Base-by-base conservation (phyloP, 768 basidiomycete species). In the Lentinus brumalis region DNA sequence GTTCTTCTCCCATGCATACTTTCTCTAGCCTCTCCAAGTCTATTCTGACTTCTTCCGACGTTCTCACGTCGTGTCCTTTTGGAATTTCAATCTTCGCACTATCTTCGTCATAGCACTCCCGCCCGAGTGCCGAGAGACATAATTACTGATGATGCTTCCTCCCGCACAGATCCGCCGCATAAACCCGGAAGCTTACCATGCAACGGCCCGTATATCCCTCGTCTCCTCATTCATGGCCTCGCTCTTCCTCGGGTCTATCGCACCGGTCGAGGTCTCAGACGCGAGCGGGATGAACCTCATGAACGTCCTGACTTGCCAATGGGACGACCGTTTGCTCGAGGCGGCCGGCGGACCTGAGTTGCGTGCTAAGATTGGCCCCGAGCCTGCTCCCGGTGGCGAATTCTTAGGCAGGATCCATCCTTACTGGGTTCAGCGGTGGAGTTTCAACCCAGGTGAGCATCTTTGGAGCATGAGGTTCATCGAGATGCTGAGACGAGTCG, bases 211-310 rank as follows among this genome's bases (percentile, higher is more conserved):
- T 40, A 86, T 96, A 44, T 91, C 89, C 8, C 80, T 96, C 35
- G 87, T 94, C 8, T 92, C 90, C 12, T 92, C 89, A 16, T 94
- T 92, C 76, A 77, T 94, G 60, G 82, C 91, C 4, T 93, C 92
- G 0, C 72, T 96, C n/a, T 88, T 95, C 70, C 78, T 93, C 50
- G 90, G 91, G 4, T 74, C 75, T 51, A 82, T 94, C 64, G 89
- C 88, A 10, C 89, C 91, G 0, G 87, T 93, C 54, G 94, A 96
- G 66, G 84, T 88, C n/a, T 86, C 87, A 29, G 94, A 95, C 73
- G 92, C 91, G 2, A 92, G 90, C 69, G 94, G 94, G 0, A 94
- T 92, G 91, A 94, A 94, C 70, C 75, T 94, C 31, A 94, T 91
- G 88, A 78, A 91, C 62, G 83, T 94, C 53, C 74, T 87, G 32